Percentiles rank a stretch among this genome's conserved stretches.
phyloP scores from a whole-genome alignment of 257 asterid genomes.

The Fraxinus excelsior region DNA sequence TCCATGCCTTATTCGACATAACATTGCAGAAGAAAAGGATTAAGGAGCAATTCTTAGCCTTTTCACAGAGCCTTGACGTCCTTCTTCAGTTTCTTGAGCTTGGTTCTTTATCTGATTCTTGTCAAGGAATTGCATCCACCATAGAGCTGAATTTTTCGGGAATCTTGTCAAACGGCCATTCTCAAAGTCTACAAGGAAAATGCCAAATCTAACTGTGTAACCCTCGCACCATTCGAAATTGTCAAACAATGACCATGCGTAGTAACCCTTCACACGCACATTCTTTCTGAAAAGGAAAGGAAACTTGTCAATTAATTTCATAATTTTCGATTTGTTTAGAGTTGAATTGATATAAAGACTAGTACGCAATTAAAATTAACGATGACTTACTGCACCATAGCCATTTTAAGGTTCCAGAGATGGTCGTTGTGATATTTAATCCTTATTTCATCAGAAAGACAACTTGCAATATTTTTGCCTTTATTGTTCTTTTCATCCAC shows the following conservation, averaged over 20 bases:
- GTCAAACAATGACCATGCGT: background rate
- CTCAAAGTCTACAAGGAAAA: background rate
- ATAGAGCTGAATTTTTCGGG: conserved; percentile 44
- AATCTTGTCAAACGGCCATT: conserved; percentile 18
- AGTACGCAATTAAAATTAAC: background rate
- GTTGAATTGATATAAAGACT: too few relatives aligned
- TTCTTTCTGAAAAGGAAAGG: conserved; percentile 23
- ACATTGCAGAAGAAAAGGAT: background rate
- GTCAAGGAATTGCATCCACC: conserved; percentile 40
- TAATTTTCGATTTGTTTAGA: conserved; percentile 14
- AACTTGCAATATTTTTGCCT: conserved; percentile 21
- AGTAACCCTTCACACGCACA: conserved; percentile 43
- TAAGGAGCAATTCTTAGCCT: background rate
- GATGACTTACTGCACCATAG: conserved; percentile 45
- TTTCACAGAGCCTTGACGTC: background rate
- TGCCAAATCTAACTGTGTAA: background rate
- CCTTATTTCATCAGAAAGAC: conserved; percentile 29
- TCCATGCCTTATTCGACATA: background rate
- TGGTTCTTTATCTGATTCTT: background rate
- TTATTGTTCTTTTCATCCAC: conserved; percentile 32
- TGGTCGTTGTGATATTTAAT: conserved; percentile 40
- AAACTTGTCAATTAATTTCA: background rate
- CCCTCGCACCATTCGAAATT: background rate
- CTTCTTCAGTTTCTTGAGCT: background rate
- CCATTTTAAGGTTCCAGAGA: conserved; percentile 35